These are phyloP conservation scores for Yamadazyma conglobata DNA, from an alignment of 1,139 yeast species.

Conservation along the genomic window DNA sequence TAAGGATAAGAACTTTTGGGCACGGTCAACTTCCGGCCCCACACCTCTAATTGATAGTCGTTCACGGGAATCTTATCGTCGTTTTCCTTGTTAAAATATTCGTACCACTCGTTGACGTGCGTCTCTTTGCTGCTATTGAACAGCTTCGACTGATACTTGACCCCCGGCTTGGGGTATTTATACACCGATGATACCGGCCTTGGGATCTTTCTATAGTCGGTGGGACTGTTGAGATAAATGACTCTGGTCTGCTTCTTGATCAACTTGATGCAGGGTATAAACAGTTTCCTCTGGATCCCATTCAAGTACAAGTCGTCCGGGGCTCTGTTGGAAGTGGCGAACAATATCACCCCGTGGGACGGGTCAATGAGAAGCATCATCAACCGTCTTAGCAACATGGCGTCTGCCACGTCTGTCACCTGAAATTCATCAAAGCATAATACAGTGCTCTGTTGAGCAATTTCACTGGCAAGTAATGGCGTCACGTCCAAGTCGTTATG, in stretches of 20 bases:
- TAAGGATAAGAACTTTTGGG: constrained; percentile 74
- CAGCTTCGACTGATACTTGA: constrained; percentile 52
- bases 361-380: constrained; percentile 59
- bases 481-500: constrained; percentile 73
- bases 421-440: constrained; percentile 95
- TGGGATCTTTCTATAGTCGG: constrained; percentile 88
- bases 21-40: constrained; percentile 83
- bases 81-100: constrained; percentile 56
- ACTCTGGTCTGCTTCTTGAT: constrained; percentile 74
- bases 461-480: constrained; percentile 79
- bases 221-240: constrained; percentile 79
- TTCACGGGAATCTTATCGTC: constrained; percentile 25
- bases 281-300: constrained; percentile 89
- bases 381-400: constrained; percentile 84
- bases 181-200: constrained; percentile 81
- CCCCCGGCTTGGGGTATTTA: constrained; percentile 67
- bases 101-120: constrained; percentile 79
- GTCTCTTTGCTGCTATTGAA: constrained; percentile 46
- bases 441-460: constrained; percentile 71
- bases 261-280: constrained; percentile 85
- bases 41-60: constrained; percentile 52
- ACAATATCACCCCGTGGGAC: constrained; percentile 77
- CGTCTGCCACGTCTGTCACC: constrained; percentile 97
- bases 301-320: constrained; percentile 91
- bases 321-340: constrained; percentile 92